A percentile compares a stretch with the other conserved stretches of the same genome.
Conservation (phyloP, 2,329 filamentous ascomycete genomes). For the Colletotrichum gigasporum region DNA sequence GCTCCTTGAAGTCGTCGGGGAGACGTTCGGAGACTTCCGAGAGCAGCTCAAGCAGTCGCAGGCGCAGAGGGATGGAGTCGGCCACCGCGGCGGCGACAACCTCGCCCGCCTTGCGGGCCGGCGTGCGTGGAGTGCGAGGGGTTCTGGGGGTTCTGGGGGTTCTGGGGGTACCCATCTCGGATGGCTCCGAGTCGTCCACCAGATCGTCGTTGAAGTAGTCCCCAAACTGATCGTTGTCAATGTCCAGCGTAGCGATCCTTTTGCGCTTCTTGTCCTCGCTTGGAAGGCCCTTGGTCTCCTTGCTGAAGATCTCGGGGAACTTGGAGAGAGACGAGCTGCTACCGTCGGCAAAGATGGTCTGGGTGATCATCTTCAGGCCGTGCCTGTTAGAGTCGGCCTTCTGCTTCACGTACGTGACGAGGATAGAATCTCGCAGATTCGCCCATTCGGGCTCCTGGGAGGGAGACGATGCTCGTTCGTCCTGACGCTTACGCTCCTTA, state of each 20-base stretch:
- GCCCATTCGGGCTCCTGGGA: conserved; percentile 30
- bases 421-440: conserved; percentile 58
- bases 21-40: conserved; percentile 59
- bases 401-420: conserved; percentile 67
- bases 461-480: conserved; percentile 44
- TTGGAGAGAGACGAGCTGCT: conserved; percentile 58
- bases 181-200: conserved; percentile 52
- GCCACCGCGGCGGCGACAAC: conserved; percentile 50
- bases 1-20: conserved; percentile 46
- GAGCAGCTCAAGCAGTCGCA: conserved; percentile 69
- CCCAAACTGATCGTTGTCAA: conserved; percentile 68
- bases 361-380: conserved; percentile 64
- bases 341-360: conserved; percentile 75
- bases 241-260: conserved; percentile 56
- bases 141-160: conserved; percentile 53
- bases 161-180: conserved; percentile 55
- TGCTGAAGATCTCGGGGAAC: conserved; percentile 74
- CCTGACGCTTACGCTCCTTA: conserved; percentile 62
- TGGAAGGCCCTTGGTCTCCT: conserved; percentile 64
- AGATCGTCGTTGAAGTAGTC: conserved; percentile 64
- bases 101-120: conserved; percentile 35
- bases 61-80: conserved; percentile 69
- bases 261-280: conserved; percentile 60
- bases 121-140: conserved; percentile 16
- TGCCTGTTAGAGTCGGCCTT: conserved; percentile 52